Evolutionary conservation across 2,329 filamentous ascomycete species (phyloP), one percentile per base, ranked within the genome.

Genomic region (Colletotrichum sp.): DNA sequence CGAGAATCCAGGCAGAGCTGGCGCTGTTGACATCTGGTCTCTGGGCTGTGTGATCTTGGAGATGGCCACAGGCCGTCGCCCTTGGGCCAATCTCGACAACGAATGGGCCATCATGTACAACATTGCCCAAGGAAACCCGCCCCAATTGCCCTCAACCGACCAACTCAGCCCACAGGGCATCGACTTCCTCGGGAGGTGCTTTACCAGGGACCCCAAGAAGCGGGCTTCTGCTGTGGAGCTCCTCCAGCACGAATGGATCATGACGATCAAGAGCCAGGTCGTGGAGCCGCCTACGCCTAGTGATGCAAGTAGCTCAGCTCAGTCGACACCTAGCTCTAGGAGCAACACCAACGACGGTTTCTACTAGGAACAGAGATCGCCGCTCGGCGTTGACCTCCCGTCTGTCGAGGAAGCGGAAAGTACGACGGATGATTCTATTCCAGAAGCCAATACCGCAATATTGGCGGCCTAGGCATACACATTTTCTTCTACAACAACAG

Each of bases 31-130:
- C 82, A 93, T 99, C 77, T 99, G 96, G 96, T 98, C 96, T 4
- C 90, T 99, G 4, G 96, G 97, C 70, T 99, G 97, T 83, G 97
- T 99, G 48, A 95, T 99, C 79, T 91, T 98, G 57, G 97, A 99
- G 85, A 99, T 99, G 96, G 95, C 95, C 5, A 99, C 97, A 0
- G 97, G 97, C 24, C 92, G 96, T 77, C 93, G 96, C 18, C 97
- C 97, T 2, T 99, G 97, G 97, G 95, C 96, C 30, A 95, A 94
- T 78, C 92, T 99, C 63, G 97, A 99, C 87, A 99, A 99, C 83
- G 97, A 99, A 85, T 99, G 96, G 96, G 97, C 97, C 57, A 99
- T 99, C 87, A 99, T 99, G 97, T 99, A 98, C 90, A 99, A 99
- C 88, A 99, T 99, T 82, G 97, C 97, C 2, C 96, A 98, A 83